Percentiles rank a stretch among this genome's conserved stretches.
These are phyloP conservation scores for Casuarina cunninghamiana DNA, from an alignment of 306 rosid species.

Conservation along the genomic window DNA sequence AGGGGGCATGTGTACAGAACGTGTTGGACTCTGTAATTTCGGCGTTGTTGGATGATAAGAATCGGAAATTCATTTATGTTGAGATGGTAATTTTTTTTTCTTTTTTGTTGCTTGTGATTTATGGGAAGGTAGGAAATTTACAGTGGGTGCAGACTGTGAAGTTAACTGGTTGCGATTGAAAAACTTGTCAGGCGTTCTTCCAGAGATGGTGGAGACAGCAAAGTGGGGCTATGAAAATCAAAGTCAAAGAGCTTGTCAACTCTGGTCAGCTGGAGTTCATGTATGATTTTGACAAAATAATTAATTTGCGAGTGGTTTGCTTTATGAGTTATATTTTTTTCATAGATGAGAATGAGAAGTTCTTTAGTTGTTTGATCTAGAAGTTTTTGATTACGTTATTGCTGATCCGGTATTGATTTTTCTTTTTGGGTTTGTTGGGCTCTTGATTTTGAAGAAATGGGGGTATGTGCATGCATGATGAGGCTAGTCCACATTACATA, in stretches of 20 bases:
- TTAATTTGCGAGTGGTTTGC: conserved; percentile 8
- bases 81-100: conserved; percentile 49
- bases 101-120: neutral
- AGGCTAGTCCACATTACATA: conserved; percentile 80
- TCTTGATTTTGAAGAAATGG: conserved; percentile 61
- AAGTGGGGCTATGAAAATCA: conserved; percentile 52
- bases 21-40: conserved; percentile 76
- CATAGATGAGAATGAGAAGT: conserved; percentile 19
- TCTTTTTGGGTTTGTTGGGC: conserved; percentile 15
- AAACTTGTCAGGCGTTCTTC: conserved; percentile 60
- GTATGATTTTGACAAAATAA: conserved; percentile 36
- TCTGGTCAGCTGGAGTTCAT: conserved; percentile 87
- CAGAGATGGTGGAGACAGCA: conserved; percentile 94
- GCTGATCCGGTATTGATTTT: neutral
- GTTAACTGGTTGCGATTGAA: conserved; percentile 11
- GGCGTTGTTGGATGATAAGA: conserved; percentile 62
- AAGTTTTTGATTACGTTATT: neutral
- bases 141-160: neutral
- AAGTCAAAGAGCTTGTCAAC: conserved; percentile 70
- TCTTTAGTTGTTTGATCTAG: neutral
- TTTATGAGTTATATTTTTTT: conserved; percentile 6
- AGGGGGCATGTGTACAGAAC: conserved; percentile 90
- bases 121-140: neutral
- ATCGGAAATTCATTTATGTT: conserved; percentile 76
- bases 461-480: conserved; percentile 88